A percentile compares a stretch with the other conserved stretches of the same genome.
These are phyloP conservation scores for Sextonia rubra DNA, from an alignment of 164 flowering plant genomes.

Conservation along the genomic window DNA sequence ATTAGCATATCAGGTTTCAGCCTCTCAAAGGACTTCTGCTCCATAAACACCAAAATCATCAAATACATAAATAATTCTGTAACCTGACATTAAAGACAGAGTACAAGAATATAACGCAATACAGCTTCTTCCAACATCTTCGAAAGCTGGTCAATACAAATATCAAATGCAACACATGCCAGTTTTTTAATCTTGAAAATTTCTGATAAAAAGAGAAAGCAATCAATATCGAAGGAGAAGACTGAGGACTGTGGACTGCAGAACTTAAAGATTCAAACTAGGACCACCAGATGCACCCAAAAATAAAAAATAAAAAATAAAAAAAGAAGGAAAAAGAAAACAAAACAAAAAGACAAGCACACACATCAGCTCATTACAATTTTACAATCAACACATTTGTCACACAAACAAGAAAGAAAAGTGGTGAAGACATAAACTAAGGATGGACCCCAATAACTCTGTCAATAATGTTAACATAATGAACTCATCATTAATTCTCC, in stretches of 20 bases:
- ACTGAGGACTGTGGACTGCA: background rate
- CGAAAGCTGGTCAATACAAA: background rate
- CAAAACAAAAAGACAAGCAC: background rate
- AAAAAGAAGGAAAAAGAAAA: no score
- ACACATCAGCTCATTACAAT: background rate
- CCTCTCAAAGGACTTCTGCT: constrained; percentile 52
- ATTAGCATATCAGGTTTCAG: constrained; percentile 73
- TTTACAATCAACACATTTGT: background rate
- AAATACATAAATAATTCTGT: constrained; percentile 4
- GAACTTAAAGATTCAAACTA: background rate
- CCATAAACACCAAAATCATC: constrained; percentile 9
- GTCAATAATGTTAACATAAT: no score
- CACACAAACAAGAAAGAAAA: background rate
- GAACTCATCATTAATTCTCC: no score
- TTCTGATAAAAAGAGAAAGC: background rate
- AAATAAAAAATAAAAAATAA: no score
- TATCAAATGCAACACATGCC: background rate
- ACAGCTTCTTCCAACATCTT: background rate
- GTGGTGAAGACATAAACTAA: no score
- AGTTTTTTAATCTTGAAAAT: no score
- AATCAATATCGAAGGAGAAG: background rate
- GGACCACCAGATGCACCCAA: background rate
- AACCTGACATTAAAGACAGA: background rate
- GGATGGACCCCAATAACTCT: background rate
- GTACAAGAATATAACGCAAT: background rate